phyloP scores from a whole-genome alignment of 345 rosid species.

The Acer negundo region DNA sequence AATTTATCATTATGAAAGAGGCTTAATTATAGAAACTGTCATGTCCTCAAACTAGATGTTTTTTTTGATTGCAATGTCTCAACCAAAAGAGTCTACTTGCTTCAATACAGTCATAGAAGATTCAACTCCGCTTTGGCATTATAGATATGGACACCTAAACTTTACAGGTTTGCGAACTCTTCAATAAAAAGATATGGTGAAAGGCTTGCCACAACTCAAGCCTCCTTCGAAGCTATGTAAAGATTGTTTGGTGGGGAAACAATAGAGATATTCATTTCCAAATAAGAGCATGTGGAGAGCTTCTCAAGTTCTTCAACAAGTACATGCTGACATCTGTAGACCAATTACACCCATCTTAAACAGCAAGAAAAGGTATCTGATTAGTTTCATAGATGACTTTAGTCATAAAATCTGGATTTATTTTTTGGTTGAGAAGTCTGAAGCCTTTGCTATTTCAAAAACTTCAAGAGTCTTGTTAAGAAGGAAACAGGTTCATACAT shows the following conservation, averaged over 20 bases:
- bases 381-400: constrained; percentile 20
- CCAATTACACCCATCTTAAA: neutral
- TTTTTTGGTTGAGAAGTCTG: neutral
- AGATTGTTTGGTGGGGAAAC: neutral
- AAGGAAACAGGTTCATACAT: neutral
- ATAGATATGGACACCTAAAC: neutral
- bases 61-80: neutral
- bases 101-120: neutral
- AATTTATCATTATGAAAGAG: neutral
- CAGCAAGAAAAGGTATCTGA: neutral
- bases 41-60: constrained; percentile 10
- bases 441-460: constrained; percentile 1
- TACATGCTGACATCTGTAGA: neutral
- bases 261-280: neutral
- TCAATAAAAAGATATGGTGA: neutral
- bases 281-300: neutral
- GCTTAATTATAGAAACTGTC: neutral
- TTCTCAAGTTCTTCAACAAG: neutral
- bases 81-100: neutral
- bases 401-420: neutral
- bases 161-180: neutral
- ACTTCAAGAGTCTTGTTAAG: constrained; percentile 1
- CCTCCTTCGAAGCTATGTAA: neutral
- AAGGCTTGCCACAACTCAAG: neutral
- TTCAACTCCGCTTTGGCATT: neutral